phyloP scores from a whole-genome alignment of 129 eudicot species.

The sunflower (Helianthus annuus) region DNA sequence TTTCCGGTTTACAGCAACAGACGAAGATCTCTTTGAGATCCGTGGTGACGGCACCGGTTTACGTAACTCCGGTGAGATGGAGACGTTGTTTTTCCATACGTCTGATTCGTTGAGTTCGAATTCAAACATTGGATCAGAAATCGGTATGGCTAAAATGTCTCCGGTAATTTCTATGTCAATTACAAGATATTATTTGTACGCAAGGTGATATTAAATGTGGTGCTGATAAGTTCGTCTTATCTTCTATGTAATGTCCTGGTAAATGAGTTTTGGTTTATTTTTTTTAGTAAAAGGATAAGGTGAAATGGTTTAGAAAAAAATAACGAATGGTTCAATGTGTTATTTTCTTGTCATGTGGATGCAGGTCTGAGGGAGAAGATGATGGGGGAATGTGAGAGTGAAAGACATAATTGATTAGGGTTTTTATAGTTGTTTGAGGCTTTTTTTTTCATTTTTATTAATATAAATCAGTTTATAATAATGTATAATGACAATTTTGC shows the following conservation, averaged over 20 bases:
- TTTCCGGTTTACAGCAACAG: conserved; percentile 19
- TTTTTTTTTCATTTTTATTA: no score
- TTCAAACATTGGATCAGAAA: conserved; percentile 36
- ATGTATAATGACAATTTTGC: no score
- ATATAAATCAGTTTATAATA: no score
- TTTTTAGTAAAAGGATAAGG: no score
- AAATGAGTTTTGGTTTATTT: conserved; percentile 8
- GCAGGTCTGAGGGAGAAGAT: no score
- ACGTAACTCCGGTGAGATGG: conserved; percentile 58
- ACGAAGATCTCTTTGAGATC: conserved; percentile 33
- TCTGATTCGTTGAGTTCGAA: conserved; percentile 79
- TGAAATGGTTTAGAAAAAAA: no score
- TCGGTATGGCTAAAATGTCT: conserved; percentile 9
- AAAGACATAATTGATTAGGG: no score
- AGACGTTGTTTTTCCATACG: conserved; percentile 64
- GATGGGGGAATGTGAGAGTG: no score
- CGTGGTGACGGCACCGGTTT: conserved; percentile 40
- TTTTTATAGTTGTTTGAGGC: no score
- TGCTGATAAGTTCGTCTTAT: neutral
- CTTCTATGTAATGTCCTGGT: neutral
- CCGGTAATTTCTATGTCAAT: neutral
- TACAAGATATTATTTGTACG: neutral
- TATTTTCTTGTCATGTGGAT: no score
- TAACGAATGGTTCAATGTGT: no score
- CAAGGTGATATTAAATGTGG: neutral